Evolutionary conservation across 148 eudicot genomes (phyloP).

Genomic region (Fagopyrum esculentum): DNA sequence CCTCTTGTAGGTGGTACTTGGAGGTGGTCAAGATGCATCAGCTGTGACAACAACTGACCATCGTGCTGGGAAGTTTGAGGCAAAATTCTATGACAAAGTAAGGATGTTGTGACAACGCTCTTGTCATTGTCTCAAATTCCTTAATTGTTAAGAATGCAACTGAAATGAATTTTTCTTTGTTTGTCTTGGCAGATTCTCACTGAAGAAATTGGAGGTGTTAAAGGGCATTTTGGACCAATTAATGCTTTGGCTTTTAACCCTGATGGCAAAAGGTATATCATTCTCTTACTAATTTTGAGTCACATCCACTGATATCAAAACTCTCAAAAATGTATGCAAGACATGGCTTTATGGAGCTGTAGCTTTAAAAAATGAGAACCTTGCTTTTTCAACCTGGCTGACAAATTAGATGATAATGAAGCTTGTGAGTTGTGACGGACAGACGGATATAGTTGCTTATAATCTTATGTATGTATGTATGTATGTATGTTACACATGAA

Average conservation of each 20-base stretch:
- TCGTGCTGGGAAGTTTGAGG: slow-evolving; percentile 92
- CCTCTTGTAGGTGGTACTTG: slow-evolving; percentile 67
- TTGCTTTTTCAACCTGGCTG: too few species aligned
- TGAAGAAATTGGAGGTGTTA: slow-evolving; percentile 89
- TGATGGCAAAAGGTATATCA: slow-evolving; percentile 76
- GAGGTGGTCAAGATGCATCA: slow-evolving; percentile 93
- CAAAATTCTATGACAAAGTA: slow-evolving; percentile 92
- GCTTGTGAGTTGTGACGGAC: too few species aligned
- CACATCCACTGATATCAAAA: not conserved
- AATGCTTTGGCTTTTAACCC: slow-evolving; percentile 95
- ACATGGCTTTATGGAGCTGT: not conserved
- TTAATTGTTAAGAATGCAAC: not conserved
- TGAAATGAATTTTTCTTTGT: not conserved
- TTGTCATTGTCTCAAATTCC: not conserved
- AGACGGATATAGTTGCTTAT: too few species aligned
- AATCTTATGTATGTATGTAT: too few species aligned
- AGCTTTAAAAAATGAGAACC: too few species aligned
- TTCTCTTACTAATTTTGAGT: not conserved
- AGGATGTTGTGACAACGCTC: not conserved
- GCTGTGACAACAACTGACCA: slow-evolving; percentile 82
- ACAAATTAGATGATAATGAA: too few species aligned
- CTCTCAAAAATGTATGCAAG: not conserved
- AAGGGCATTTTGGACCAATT: slow-evolving; percentile 94
- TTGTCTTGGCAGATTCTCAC: slow-evolving; percentile 45
- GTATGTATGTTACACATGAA: too few species aligned